Conservation (phyloP, 768 basidiomycete genomes). For the Termitomyces sp. region DNA sequence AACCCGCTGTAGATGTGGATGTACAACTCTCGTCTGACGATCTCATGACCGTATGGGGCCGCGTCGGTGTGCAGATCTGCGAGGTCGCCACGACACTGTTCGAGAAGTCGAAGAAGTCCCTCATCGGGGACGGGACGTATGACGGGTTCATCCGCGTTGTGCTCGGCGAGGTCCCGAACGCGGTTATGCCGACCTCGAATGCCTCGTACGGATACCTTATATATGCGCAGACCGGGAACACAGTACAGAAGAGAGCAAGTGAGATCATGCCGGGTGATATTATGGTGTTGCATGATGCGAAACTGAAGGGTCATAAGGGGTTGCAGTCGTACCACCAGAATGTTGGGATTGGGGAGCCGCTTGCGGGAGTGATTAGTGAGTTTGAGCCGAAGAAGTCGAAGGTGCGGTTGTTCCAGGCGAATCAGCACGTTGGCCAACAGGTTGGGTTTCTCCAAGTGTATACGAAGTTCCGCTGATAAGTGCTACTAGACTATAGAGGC, state of each 20-base stretch:
- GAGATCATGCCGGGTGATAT: constrained; percentile 90
- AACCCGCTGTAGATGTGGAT: constrained; percentile 24
- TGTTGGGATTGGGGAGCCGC: constrained; percentile 46
- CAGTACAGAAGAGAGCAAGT: constrained; percentile 69
- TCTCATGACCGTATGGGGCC: constrained; percentile 64
- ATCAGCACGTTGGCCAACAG: constrained; percentile 81
- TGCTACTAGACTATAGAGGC: background rate
- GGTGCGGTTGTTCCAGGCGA: constrained; percentile 81
- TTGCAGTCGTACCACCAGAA: constrained; percentile 68
- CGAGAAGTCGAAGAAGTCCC: constrained; percentile 71
- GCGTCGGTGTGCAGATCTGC: constrained; percentile 71
- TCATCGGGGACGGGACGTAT: constrained; percentile 85
- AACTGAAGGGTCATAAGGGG: constrained; percentile 75
- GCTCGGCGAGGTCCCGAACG: constrained; percentile 63
- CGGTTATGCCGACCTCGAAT: constrained; percentile 33
- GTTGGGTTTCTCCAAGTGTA: constrained; percentile 32
- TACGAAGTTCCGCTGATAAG: background rate
- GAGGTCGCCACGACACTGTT: constrained; percentile 64
- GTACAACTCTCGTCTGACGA: constrained; percentile 54
- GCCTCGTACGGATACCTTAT: constrained; percentile 68
- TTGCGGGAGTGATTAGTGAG: constrained; percentile 76
- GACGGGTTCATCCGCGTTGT: constrained; percentile 72
- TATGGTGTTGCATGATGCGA: constrained; percentile 69
- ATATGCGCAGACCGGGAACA: constrained; percentile 62
- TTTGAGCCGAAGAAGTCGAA: constrained; percentile 88